Percentiles rank a stretch among this genome's conserved stretches.
Conservation (phyloP, 192 early-diverging fungal species). For the Podila horticola region DNA sequence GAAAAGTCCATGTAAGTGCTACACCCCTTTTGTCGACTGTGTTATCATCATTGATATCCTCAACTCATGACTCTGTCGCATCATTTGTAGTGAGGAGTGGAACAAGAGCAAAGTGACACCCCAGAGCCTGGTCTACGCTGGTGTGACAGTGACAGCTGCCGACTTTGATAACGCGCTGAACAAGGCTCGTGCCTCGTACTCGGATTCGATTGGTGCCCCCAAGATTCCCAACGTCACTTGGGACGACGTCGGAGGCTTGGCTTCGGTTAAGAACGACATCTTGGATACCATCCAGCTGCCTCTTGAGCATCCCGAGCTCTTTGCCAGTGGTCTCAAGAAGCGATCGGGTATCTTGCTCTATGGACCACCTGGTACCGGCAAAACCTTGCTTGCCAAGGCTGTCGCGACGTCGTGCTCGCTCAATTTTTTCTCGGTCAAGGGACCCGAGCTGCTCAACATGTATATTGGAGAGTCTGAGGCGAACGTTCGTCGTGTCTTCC, state of each 20-base stretch:
- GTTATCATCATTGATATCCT: not conserved
- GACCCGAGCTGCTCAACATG: conserved; percentile 98
- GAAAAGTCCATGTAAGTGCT: conserved; percentile 54
- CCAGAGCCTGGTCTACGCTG: conserved; percentile 72
- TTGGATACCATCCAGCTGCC: conserved; percentile 97
- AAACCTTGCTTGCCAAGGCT: conserved; percentile 98
- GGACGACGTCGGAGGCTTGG: conserved; percentile 98
- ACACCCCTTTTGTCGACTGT: not conserved
- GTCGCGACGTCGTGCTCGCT: conserved; percentile 97
- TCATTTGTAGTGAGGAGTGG: conserved; percentile 44
- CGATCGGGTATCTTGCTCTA: conserved; percentile 94
- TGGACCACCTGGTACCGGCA: conserved; percentile 98
- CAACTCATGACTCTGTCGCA: not conserved
- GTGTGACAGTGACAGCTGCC: conserved; percentile 76
- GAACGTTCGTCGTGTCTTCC: conserved; percentile 96
- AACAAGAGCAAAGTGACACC: conserved; percentile 52
- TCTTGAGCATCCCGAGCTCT: conserved; percentile 94
- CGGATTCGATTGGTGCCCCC: conserved; percentile 94
- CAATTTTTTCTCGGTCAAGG: conserved; percentile 99
- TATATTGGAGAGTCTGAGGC: conserved; percentile 99
- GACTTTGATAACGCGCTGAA: conserved; percentile 87
- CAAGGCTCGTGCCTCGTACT: conserved; percentile 82
- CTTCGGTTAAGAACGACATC: conserved; percentile 92
- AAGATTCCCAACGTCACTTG: conserved; percentile 99
- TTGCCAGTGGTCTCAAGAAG: conserved; percentile 94